phyloP scores from a whole-genome alignment of 2,329 filamentous ascomycete species.

The Beauveria brongniartii region DNA sequence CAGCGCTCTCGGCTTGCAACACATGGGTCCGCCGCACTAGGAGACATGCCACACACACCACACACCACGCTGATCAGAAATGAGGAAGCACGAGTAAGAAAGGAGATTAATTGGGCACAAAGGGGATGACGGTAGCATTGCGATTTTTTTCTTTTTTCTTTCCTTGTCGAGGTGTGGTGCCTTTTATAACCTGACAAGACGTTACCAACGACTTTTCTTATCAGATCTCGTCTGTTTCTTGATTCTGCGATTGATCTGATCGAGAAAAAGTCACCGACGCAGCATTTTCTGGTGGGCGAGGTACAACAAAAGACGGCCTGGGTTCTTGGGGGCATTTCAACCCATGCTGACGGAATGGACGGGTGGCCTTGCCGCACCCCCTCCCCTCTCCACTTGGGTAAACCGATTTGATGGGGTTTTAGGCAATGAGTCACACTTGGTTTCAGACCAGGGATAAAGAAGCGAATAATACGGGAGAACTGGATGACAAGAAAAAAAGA shows the following conservation, averaged over 20 bases:
- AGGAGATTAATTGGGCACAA: slow-evolving; percentile 2
- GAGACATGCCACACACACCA: slow-evolving; percentile 6
- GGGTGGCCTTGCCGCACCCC: neutral
- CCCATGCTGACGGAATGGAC: slow-evolving; percentile 1
- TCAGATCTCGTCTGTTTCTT: slow-evolving; percentile 5
- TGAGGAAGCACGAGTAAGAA: slow-evolving; percentile 8
- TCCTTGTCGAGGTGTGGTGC: too few relatives aligned
- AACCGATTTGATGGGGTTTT: slow-evolving; percentile 4
- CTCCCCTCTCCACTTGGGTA: neutral
- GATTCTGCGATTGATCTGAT: neutral
- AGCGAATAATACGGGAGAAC: neutral
- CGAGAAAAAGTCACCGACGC: neutral
- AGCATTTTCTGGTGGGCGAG: slow-evolving; percentile 1
- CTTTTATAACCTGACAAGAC: neutral
- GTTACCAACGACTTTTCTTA: neutral
- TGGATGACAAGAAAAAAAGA: neutral
- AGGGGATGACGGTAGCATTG: neutral
- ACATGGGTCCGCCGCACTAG: slow-evolving; percentile 3
- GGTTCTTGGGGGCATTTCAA: neutral
- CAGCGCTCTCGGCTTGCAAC: neutral
- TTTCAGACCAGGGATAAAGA: slow-evolving; percentile 2
- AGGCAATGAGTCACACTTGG: slow-evolving; percentile 10
- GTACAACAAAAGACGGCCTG: neutral
- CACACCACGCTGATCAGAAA: slow-evolving; percentile 6
- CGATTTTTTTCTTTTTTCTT: neutral